Evolutionary conservation across 352 stramenopile species (phyloP).

Genomic region (Phytophthora ohioensis): DNA sequence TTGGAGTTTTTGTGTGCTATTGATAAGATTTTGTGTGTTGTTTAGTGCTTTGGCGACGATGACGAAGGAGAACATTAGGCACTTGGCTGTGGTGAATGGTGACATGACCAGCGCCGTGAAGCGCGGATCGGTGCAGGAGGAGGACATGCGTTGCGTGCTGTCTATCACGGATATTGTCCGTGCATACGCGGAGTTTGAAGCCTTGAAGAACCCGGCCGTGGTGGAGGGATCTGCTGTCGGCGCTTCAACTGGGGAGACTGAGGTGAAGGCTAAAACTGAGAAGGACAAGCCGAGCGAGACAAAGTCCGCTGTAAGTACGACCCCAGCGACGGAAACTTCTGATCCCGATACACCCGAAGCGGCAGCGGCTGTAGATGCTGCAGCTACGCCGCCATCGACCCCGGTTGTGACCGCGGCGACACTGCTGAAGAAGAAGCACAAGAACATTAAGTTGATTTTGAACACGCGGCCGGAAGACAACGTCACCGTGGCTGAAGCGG

Average conservation of each 20-base stretch:
- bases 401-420: slow-evolving; percentile 67
- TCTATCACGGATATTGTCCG: slow-evolving; percentile 90
- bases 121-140: slow-evolving; percentile 78
- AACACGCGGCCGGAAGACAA: slow-evolving; percentile 87
- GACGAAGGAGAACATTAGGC: slow-evolving; percentile 89
- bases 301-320: slow-evolving; percentile 18
- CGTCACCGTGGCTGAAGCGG: slow-evolving; percentile 74
- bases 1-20: neutral
- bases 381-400: slow-evolving; percentile 9
- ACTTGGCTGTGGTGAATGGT: slow-evolving; percentile 84
- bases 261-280: slow-evolving; percentile 9
- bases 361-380: slow-evolving; percentile 1
- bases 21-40: neutral
- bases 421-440: slow-evolving; percentile 87
- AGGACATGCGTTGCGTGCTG: slow-evolving; percentile 87
- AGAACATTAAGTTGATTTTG: slow-evolving; percentile 81
- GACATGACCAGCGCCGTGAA: slow-evolving; percentile 79
- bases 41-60: slow-evolving; percentile 81
- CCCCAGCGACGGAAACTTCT: slow-evolving; percentile 7
- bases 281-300: slow-evolving; percentile 11
- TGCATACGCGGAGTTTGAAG: slow-evolving; percentile 75
- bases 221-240: slow-evolving; percentile 4
- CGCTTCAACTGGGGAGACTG: neutral
- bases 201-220: slow-evolving; percentile 50
- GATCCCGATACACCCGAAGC: slow-evolving; percentile 18